Evolutionary conservation across 192 early-diverging fungal genomes (phyloP), one percentile per base, ranked within the genome.

Genomic region (Phycomyces blakesleeanus): DNA sequence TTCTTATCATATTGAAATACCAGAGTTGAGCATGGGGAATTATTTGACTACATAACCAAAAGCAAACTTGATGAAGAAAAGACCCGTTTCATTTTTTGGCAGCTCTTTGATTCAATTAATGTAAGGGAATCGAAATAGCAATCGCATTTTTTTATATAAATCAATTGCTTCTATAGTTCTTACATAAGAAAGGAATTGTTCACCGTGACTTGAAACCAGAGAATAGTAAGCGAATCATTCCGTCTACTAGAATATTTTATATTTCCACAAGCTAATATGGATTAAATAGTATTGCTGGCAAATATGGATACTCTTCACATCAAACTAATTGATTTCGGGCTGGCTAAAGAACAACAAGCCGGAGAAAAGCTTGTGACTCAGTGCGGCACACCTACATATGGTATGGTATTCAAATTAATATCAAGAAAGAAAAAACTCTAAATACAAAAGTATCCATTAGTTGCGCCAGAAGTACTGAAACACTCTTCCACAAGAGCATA

Each of bases 131-230:
- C 2, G n/a, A 44, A 9, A 22, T 49, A 20, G 14, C 21, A 14
- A 18, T 2, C 16, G 7, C 18, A 24, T 15, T 21, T 14, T 40
- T 25, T 16, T 20, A 22, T 40, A 16, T 44, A 29, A 29, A 34
- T 34, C 15, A 51, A 25, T 14, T 16, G 5, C 14, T 41, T 41
- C 34, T 47, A n/a, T 74, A 91, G 65, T 98, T 93, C 58, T 76
- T 98, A 4, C 96, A 98, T 65, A 68, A 74, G 9, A 73, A 80
- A 18, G 87, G 88, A 15, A 91, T 98, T 27, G 91, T 84, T 2
- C 96, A 98, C 67, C 86, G 96, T 8, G 96, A 98, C 70, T 76
- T 98, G 26, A 98, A 98, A 74, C 89, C 88, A 2, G 90, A 91
- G 55, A 89, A 88, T 41, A 38, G 61, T 63, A 63, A 63, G 26